Evolutionary conservation across 1,139 yeast species (phyloP).

Genomic region (Suhomyces maxii): DNA sequence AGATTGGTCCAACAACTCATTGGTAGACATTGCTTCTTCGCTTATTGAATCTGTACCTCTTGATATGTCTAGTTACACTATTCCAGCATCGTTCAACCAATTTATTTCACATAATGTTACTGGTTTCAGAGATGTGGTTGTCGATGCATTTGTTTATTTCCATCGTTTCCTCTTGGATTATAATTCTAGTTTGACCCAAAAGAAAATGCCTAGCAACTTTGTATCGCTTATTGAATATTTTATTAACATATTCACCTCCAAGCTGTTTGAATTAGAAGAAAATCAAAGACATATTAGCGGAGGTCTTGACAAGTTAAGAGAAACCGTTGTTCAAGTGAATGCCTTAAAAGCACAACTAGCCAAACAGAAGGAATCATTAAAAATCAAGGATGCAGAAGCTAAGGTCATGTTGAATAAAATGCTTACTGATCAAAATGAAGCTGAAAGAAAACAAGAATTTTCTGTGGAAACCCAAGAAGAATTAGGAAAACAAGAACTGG

Average conservation of each 20-base stretch:
- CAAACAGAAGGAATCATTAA: constrained; percentile 51
- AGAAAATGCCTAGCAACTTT: constrained; percentile 57
- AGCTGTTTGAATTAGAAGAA: constrained; percentile 56
- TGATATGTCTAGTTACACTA: constrained; percentile 42
- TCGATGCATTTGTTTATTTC: constrained; percentile 48
- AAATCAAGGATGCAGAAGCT: constrained; percentile 66
- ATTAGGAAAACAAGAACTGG: constrained; percentile 64
- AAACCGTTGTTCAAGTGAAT: constrained; percentile 73
- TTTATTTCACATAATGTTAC: constrained; percentile 14
- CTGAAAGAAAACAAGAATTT: constrained; percentile 87
- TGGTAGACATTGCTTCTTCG: constrained; percentile 51
- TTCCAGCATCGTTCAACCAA: constrained; percentile 27
- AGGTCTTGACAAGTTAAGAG: constrained; percentile 76
- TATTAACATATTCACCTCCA: constrained; percentile 38
- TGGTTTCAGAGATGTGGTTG: constrained; percentile 48
- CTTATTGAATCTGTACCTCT: constrained; percentile 50
- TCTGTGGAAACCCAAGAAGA: constrained; percentile 76
- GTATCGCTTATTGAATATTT: constrained; percentile 55
- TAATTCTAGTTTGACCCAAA: constrained; percentile 10
- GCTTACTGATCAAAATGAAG: constrained; percentile 88
- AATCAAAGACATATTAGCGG: constrained; percentile 68
- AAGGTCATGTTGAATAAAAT: constrained; percentile 68
- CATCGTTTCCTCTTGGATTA: constrained; percentile 33
- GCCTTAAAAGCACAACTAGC: constrained; percentile 57
- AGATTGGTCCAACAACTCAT: constrained; percentile 62